These are phyloP conservation scores for Monosporascus sp. DNA, from an alignment of 2,329 filamentous ascomycete species.

Conservation along the genomic window DNA sequence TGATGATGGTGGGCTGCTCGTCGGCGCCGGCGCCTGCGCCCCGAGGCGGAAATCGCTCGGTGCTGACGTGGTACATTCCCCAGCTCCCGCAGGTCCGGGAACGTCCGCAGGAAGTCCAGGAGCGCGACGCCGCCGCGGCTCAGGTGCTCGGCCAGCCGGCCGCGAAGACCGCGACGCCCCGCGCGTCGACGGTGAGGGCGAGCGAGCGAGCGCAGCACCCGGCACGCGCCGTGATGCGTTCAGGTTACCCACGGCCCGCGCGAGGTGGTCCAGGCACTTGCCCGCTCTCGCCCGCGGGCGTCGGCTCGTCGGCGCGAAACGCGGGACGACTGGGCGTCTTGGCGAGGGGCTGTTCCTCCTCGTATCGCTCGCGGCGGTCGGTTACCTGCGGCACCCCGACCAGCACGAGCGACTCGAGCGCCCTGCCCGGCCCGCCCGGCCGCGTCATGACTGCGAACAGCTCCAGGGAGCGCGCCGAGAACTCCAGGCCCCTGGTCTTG, in stretches of 20 bases:
- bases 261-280: background rate
- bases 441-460: background rate
- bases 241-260: background rate
- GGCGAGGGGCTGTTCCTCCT: background rate
- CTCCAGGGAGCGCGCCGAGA: background rate
- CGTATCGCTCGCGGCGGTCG: background rate
- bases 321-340: too few relatives aligned
- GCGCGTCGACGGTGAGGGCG: background rate
- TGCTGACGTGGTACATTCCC: background rate
- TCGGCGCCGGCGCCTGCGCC: background rate
- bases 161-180: background rate
- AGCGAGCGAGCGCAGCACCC: background rate
- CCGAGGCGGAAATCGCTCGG: background rate
- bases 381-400: background rate
- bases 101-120: background rate
- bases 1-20: too few relatives aligned
- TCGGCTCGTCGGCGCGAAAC: too few relatives aligned
- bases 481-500: background rate
- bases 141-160: background rate
- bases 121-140: background rate
- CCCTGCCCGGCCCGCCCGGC: background rate
- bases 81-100: background rate
- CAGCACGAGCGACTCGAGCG: background rate
- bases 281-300: background rate
- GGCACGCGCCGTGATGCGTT: background rate